Evolutionary conservation across 768 basidiomycete genomes (phyloP).

Genomic region (Imleria badia): DNA sequence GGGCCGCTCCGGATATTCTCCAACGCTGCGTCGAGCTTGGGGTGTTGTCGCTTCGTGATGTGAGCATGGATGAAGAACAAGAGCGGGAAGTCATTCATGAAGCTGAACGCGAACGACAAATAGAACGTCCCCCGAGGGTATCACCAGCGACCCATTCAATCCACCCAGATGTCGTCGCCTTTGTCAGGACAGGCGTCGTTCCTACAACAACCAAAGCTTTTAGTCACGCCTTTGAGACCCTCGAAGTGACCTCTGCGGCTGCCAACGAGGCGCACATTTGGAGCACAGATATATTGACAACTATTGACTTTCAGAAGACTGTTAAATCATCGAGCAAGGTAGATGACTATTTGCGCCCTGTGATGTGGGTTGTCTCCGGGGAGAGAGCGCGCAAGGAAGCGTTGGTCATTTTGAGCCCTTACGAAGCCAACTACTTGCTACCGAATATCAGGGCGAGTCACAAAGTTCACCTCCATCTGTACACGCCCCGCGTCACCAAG

Average conservation of each 20-base stretch:
- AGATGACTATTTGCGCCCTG: constrained; percentile 28
- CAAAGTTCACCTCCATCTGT: constrained; percentile 41
- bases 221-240: constrained; percentile 10
- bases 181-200: constrained; percentile 33
- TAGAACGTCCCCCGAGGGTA: constrained; percentile 35
- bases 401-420: constrained; percentile 43
- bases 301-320: constrained; percentile 16
- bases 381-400: neutral
- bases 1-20: constrained; percentile 7
- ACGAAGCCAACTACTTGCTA: constrained; percentile 40
- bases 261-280: constrained; percentile 23
- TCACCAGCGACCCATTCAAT: constrained; percentile 22
- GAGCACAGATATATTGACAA: constrained; percentile 16
- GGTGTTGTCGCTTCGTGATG: constrained; percentile 11
- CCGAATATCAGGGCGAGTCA: constrained; percentile 34
- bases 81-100: constrained; percentile 49
- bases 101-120: constrained; percentile 40
- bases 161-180: constrained; percentile 16
- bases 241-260: constrained; percentile 5
- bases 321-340: neutral
- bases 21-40: constrained; percentile 19
- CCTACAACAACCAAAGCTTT: constrained; percentile 19
- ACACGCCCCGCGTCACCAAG: constrained; percentile 37
- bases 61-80: constrained; percentile 46
- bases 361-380: constrained; percentile 29